Conservation (phyloP, 768 basidiomycete species). For the Amanita fuliginea region DNA sequence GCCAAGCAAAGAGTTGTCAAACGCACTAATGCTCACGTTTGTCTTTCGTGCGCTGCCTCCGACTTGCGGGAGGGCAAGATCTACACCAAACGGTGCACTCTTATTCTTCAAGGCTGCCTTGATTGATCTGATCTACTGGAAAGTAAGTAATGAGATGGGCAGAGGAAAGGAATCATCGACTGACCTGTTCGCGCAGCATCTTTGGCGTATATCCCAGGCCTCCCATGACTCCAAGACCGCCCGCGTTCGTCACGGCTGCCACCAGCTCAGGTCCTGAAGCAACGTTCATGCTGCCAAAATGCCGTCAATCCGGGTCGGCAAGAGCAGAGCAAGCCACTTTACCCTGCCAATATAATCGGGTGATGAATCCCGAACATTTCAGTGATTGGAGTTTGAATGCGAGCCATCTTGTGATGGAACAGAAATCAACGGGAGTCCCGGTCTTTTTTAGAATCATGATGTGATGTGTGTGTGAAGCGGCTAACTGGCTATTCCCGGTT, state of each 20-base stretch:
- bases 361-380: constrained; percentile 84
- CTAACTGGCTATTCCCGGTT: too few species aligned
- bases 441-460: too few species aligned
- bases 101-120: constrained; percentile 67
- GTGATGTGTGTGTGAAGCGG: not conserved
- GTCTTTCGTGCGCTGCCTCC: constrained; percentile 87
- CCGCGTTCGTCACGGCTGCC: constrained; percentile 90
- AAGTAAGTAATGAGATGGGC: not conserved
- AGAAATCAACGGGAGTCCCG: too few species aligned
- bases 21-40: constrained; percentile 39
- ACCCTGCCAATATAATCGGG: constrained; percentile 78
- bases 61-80: constrained; percentile 79
- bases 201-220: constrained; percentile 83
- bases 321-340: constrained; percentile 8
- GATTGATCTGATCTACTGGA: constrained; percentile 51
- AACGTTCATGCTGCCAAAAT: constrained; percentile 31
- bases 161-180: constrained; percentile 5
- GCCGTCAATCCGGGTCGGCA: not conserved
- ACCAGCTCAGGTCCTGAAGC: constrained; percentile 68
- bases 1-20: not conserved
- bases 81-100: constrained; percentile 83
- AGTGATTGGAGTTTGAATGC: constrained; percentile 76
- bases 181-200: constrained; percentile 66
- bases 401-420: constrained; percentile 29
- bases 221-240: constrained; percentile 88